Base-by-base conservation (phyloP, 371 early-diverging fungal genomes). In the Batkoa obscura region DNA sequence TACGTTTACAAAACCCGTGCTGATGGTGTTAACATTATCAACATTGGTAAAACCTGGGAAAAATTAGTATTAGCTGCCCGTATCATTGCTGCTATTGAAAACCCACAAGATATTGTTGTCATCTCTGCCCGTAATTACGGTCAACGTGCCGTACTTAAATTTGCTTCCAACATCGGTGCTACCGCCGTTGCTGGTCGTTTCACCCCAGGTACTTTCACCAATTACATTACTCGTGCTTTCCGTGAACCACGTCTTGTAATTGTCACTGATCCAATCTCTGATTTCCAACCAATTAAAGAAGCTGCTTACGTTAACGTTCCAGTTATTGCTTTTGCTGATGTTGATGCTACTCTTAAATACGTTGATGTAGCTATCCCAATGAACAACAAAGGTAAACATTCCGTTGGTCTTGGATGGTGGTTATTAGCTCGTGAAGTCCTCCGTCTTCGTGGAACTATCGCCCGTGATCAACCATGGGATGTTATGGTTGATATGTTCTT, bases 171-270 rank as follows among this genome's bases (percentile, higher is more conserved):
- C 81, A 92, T 92, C 63, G 96, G 95, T 59, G 90, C 92, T 53
- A 90, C 90, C 68, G 93, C 97, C 66, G 86, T 95, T 60, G 95
- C 96, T 56, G 98, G 98, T 70, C 88, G 98, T 63, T 99, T 99
- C 87, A 96, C 99, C 67, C 99, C 99, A 61, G 99, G 99, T 78
- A 95, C 93, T 70, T 99, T 99, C 79, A 98, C 99, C 68, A 99
- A 99, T 78, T 90, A 95, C 78, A 90, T 88, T 74, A 98, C 98
- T 63, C 94, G 91, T 65, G 76, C 90, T 58, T 94, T 98, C 84
- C 85, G 87, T 70, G 99, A 99, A 74, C 99, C 99, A 62, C 84
- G 95, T 58, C 69, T 99, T 59, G 84, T 99, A 69, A 80, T 99
- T 64, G 91, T 92, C 60, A 88, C 97, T 59, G 99, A 99, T 78